Evolutionary conservation across 306 rosid species (phyloP).

Genomic region (Begonia peltatifolia): DNA sequence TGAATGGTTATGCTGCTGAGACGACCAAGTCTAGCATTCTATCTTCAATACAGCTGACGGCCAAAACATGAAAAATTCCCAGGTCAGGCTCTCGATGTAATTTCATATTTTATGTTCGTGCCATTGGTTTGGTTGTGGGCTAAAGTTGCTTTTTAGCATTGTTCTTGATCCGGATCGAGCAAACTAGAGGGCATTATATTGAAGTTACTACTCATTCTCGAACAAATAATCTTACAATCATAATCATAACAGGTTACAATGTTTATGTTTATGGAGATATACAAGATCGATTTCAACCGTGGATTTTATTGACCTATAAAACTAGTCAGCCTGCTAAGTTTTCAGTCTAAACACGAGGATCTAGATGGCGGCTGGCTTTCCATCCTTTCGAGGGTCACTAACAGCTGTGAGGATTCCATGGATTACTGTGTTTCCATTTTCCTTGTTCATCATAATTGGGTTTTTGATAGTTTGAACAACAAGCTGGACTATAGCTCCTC

Average conservation of each 20-base stretch:
- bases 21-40: conserved; percentile 68
- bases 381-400: conserved; percentile 81
- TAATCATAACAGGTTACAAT: no score
- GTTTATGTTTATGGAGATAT: no score
- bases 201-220: no score
- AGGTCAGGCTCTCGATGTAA: neutral
- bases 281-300: no score
- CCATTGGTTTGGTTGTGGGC: neutral
- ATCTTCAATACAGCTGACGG: conserved; percentile 81
- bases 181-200: no score
- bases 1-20: neutral
- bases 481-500: conserved; percentile 55
- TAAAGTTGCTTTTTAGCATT: no score
- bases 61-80: conserved; percentile 26
- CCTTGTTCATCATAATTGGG: conserved; percentile 20
- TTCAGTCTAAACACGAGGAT: neutral
- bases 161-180: no score
- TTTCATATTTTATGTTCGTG: neutral
- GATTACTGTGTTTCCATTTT: conserved; percentile 12
- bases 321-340: no score
- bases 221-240: no score
- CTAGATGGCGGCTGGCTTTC: conserved; percentile 59
- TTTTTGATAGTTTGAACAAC: conserved; percentile 38
- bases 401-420: conserved; percentile 63
- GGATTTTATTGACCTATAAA: no score